Conservation (phyloP, 257 asterid species). For the Fraxinus quadrangulata region DNA sequence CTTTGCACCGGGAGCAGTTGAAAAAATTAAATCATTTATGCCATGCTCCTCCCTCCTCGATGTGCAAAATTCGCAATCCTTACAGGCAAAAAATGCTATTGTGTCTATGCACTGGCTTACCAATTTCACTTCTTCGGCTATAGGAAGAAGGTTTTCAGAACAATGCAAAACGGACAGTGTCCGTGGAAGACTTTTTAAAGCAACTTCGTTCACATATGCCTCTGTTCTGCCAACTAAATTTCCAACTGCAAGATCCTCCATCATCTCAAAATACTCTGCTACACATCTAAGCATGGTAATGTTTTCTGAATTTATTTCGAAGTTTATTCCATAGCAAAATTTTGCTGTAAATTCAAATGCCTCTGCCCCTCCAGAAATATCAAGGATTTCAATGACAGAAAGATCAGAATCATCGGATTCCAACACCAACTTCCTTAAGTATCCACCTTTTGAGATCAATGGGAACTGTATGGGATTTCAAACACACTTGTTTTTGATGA, state of each 20-base stretch:
- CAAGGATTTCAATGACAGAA: conserved; percentile 53
- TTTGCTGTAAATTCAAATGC: conserved; percentile 84
- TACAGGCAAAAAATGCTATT: conserved; percentile 64
- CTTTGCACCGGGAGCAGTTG: conserved; percentile 34
- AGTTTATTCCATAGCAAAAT: conserved; percentile 79
- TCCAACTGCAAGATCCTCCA: conserved; percentile 67
- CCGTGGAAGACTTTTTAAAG: conserved; percentile 66
- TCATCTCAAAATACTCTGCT: conserved; percentile 78
- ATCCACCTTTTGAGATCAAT: conserved; percentile 80
- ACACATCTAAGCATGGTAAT: conserved; percentile 58
- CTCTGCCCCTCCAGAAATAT: conserved; percentile 83
- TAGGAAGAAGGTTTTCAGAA: conserved; percentile 57
- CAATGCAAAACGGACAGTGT: conserved; percentile 73
- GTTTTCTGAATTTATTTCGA: conserved; percentile 69
- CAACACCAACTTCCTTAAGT: conserved; percentile 54
- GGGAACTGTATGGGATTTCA: conserved; percentile 58
- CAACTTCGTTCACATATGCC: conserved; percentile 69
- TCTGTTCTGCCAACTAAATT: conserved; percentile 66
- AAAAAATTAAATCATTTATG: conserved; percentile 31
- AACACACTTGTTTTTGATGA: not conserved
- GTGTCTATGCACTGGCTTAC: conserved; percentile 73
- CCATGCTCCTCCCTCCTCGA: conserved; percentile 29
- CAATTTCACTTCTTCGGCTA: conserved; percentile 69
- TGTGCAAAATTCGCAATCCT: conserved; percentile 55
- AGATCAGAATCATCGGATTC: conserved; percentile 49